Base-by-base conservation (phyloP, 2,329 filamentous ascomycete species). In the Ceratocystis papillata region DNA sequence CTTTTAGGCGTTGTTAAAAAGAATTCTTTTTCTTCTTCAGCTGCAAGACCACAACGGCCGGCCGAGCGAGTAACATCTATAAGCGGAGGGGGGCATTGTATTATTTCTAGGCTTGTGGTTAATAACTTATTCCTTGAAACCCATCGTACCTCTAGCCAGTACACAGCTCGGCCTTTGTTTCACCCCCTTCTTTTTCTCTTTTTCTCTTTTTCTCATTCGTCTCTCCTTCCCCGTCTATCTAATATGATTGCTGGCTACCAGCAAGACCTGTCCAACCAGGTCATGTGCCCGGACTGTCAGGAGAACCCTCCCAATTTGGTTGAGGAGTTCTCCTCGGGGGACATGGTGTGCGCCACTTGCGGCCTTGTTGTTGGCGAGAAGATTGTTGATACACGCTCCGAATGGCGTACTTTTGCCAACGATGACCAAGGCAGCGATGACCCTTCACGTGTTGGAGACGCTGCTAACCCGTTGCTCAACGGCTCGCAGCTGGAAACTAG, bases 381-480 rank as follows among this genome's bases (percentile, higher is more conserved):
- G 70, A 91, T 94, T 74, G 92, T 99, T 73, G 95, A 99, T 74
- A 95, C 90, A 68, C 88, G 95, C 69, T 96, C 91, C 61, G 94
- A 99, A 78, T 99, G 94, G 94, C 90, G 94, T 74, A 99, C 94
- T 0, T 99, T 99, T 78, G 91, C 92, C 74, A 97, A 97, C 74
- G 94, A 99, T 73, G 95, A 99, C 74, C 90, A 96, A 75, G 90
- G 90, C 73, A 92, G 89, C 73, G 95, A 97, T 72, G 94, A 99
- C 71, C 94, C 95, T 3, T 96, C 91, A 67, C 94, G 94, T 90
- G 93, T 99, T 70, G 94, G 94, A 79, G 94, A 97, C 71, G 89
- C 88, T 5, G 87, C 88, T 68, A 96, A 97, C 73, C 87, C 90
- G 65, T 85, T 99, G 55, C 82, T 96, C 67, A 91, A 96, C 72